Evolutionary conservation across 169 alveolate species (phyloP).

Genomic region (Eimeria praecox): DNA sequence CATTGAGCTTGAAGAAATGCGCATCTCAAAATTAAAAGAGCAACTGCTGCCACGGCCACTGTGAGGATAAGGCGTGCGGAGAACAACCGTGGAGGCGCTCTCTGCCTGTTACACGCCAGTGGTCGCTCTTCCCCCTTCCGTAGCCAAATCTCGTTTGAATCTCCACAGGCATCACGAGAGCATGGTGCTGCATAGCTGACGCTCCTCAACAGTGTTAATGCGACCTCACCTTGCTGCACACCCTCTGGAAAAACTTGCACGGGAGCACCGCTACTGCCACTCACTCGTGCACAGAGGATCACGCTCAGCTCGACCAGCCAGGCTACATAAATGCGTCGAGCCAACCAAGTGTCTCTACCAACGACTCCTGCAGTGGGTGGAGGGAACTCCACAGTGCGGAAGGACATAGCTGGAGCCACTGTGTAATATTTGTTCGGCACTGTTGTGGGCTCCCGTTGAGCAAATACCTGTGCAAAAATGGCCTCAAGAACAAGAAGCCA

Average conservation of each 20-base stretch:
- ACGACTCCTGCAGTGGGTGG: not conserved
- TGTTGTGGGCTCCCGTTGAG: not conserved
- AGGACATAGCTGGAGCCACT: not conserved
- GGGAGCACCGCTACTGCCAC: not conserved
- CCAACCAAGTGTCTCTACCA: not conserved
- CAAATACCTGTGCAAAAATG: not conserved
- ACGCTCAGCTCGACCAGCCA: not conserved
- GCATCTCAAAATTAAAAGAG: not conserved
- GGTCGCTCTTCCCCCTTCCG: not conserved
- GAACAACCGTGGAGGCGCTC: not conserved
- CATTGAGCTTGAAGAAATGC: not conserved
- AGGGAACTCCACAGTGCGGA: not conserved
- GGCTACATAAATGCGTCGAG: not conserved
- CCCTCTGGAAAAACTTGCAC: not conserved
- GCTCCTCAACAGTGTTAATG: not conserved
- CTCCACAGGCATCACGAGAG: not conserved
- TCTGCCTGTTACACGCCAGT: not conserved
- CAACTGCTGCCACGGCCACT: slow-evolving; percentile 8
- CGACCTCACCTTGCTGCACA: not conserved
- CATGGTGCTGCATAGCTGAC: not conserved
- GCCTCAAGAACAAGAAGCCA: not conserved
- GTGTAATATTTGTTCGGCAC: not conserved
- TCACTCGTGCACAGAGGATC: not conserved
- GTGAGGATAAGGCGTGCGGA: not conserved
- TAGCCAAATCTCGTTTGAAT: not conserved